phyloP scores from a whole-genome alignment of 345 rosid genomes.

The Euphorbia tirucalli region DNA sequence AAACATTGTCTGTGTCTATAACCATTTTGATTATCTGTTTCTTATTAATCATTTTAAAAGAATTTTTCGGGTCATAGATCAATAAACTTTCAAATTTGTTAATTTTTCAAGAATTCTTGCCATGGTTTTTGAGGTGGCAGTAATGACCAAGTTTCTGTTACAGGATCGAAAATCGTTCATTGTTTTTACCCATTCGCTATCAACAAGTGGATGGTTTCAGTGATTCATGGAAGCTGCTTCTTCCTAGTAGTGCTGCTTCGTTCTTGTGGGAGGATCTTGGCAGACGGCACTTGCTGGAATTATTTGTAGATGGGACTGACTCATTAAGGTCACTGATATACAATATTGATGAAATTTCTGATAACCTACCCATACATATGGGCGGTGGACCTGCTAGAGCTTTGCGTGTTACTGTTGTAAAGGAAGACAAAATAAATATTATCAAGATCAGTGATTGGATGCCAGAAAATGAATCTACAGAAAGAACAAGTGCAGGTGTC shows the following conservation, averaged over 20 bases:
- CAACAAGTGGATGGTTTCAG: slow-evolving; percentile 73
- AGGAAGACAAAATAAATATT: slow-evolving; percentile 79
- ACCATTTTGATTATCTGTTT: not conserved
- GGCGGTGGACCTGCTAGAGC: slow-evolving; percentile 62
- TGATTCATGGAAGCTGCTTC: slow-evolving; percentile 87
- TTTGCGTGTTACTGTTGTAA: slow-evolving; percentile 68
- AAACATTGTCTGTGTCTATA: not conserved
- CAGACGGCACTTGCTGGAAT: slow-evolving; percentile 62
- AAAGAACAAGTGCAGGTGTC: slow-evolving; percentile 33
- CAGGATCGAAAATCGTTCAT: slow-evolving; percentile 94
- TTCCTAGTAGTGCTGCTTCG: slow-evolving; percentile 84
- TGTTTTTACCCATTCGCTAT: slow-evolving; percentile 76
- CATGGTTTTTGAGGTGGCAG: not conserved
- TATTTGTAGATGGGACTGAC: slow-evolving; percentile 72
- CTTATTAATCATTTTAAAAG: not conserved
- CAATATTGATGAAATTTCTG: slow-evolving; percentile 79
- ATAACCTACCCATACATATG: slow-evolving; percentile 59
- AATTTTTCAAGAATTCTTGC: slow-evolving; percentile 8
- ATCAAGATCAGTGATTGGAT: slow-evolving; percentile 85
- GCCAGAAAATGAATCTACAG: slow-evolving; percentile 77
- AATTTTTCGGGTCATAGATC: not conserved
- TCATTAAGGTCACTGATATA: slow-evolving; percentile 52
- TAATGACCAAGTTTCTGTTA: slow-evolving; percentile 24
- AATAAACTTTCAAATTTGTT: not conserved
- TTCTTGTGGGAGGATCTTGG: slow-evolving; percentile 98